A percentile compares a stretch with the other conserved stretches of the same genome.
These are phyloP conservation scores for Phytophthora boehmeriae DNA, from an alignment of 352 stramenopile species.

Conservation along the genomic window DNA sequence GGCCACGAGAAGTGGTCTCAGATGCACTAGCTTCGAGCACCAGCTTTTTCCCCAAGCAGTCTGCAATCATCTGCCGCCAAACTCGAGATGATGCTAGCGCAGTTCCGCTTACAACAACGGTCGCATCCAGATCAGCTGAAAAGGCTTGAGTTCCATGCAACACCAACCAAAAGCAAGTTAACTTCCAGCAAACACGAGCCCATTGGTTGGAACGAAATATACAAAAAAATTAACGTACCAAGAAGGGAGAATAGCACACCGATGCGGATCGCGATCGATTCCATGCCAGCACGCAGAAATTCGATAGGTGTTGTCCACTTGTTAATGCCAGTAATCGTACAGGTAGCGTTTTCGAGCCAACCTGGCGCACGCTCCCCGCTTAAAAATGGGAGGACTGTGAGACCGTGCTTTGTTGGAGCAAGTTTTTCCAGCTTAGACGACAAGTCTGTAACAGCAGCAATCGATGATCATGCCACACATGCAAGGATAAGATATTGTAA, in stretches of 20 bases:
- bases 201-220: not conserved
- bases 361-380: slow-evolving; percentile 93
- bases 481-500: not conserved
- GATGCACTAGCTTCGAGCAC: slow-evolving; percentile 60
- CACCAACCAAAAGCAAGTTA: slow-evolving; percentile 6
- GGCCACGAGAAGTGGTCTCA: slow-evolving; percentile 86
- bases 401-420: slow-evolving; percentile 60
- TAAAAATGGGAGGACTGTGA: slow-evolving; percentile 93
- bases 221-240: slow-evolving; percentile 29
- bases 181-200: not conserved
- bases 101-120: slow-evolving; percentile 80
- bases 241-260: slow-evolving; percentile 86
- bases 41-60: slow-evolving; percentile 78
- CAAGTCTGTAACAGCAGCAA: slow-evolving; percentile 19
- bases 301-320: slow-evolving; percentile 90
- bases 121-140: slow-evolving; percentile 54
- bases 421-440: slow-evolving; percentile 50
- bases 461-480: too few relatives aligned
- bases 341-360: slow-evolving; percentile 90
- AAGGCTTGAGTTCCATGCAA: slow-evolving; percentile 24
- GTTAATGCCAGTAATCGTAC: slow-evolving; percentile 91
- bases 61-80: slow-evolving; percentile 90
- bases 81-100: slow-evolving; percentile 77
- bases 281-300: slow-evolving; percentile 90
- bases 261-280: slow-evolving; percentile 92